phyloP scores from a whole-genome alignment of 2,329 filamentous ascomycete genomes.

The Macroventuria anomochaeta region DNA sequence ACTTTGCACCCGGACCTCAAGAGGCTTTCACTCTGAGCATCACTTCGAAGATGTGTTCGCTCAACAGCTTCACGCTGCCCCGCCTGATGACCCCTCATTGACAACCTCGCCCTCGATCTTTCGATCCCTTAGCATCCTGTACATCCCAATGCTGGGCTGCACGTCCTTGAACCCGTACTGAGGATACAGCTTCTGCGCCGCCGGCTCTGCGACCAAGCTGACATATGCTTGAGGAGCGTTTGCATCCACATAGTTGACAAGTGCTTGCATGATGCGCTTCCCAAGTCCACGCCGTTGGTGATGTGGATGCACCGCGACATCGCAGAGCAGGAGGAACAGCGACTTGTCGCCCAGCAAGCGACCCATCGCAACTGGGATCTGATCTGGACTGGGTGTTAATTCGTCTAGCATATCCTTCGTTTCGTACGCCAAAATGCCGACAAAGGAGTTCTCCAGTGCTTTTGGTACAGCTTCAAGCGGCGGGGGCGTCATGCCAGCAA shows the following conservation, averaged over 20 bases:
- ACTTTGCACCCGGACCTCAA: not conserved
- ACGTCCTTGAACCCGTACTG: conserved; percentile 57
- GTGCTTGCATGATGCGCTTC: conserved; percentile 52
- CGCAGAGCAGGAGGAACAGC: conserved; percentile 60
- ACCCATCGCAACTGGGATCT: conserved; percentile 56
- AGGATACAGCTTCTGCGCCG: conserved; percentile 55
- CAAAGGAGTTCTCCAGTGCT: conserved; percentile 36
- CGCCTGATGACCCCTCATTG: conserved; percentile 3
- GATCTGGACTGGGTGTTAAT: conserved; percentile 24
- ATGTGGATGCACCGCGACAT: conserved; percentile 58
- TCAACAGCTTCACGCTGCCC: conserved; percentile 1
- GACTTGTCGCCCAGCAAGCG: conserved; percentile 60
- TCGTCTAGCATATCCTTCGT: conserved; percentile 31
- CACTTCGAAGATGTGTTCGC: not conserved
- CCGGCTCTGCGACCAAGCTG: conserved; percentile 55
- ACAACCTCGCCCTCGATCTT: conserved; percentile 24
- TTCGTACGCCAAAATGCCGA: conserved; percentile 36
- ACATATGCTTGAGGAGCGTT: conserved; percentile 55
- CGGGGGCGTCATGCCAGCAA: conserved; percentile 40
- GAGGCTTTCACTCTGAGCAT: not conserved
- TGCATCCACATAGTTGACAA: conserved; percentile 52
- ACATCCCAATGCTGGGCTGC: conserved; percentile 42
- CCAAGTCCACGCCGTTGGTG: conserved; percentile 59
- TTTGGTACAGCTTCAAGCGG: conserved; percentile 35
- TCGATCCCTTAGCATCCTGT: conserved; percentile 27